Evolutionary conservation across 371 early-diverging fungal species (phyloP).

Genomic region (Synchytrium microbalum): DNA sequence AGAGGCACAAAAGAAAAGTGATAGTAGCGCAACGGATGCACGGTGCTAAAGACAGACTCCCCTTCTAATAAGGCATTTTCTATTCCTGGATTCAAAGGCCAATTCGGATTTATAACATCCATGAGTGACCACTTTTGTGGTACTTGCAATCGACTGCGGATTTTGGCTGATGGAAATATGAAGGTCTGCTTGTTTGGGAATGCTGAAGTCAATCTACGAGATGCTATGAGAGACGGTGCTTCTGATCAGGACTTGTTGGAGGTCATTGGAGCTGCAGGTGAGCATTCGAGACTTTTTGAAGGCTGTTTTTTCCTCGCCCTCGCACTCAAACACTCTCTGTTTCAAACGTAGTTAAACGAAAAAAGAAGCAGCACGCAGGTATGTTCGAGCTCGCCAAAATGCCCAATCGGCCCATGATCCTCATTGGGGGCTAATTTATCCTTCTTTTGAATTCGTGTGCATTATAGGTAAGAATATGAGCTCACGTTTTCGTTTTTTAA

Average conservation of each 20-base stretch:
- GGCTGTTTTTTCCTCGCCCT: not conserved
- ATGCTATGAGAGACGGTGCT: constrained; percentile 62
- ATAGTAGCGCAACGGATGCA: not conserved
- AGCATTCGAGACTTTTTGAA: not conserved
- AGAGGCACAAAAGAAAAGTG: not conserved
- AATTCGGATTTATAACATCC: constrained; percentile 89
- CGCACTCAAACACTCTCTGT: not conserved
- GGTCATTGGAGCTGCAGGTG: constrained; percentile 58
- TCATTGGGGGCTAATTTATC: constrained; percentile 71
- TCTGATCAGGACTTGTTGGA: constrained; percentile 58
- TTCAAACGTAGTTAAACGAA: constrained; percentile 54
- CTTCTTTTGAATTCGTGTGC: not conserved
- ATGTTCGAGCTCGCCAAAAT: constrained; percentile 69
- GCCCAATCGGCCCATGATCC: constrained; percentile 90
- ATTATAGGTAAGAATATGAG: not conserved
- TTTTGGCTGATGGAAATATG: constrained; percentile 90
- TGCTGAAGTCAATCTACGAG: constrained; percentile 75
- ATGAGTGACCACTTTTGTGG: constrained; percentile 94
- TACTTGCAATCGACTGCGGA: constrained; percentile 83
- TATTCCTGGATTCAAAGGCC: constrained; percentile 71
- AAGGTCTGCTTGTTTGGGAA: constrained; percentile 92
- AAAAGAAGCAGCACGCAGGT: constrained; percentile 87
- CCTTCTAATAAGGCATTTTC: constrained; percentile 35
- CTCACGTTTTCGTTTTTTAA: too few species aligned
- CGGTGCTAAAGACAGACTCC: too few species aligned